These are phyloP conservation scores for Lotus japonicus DNA, from an alignment of 306 rosid species.

Conservation along the genomic window DNA sequence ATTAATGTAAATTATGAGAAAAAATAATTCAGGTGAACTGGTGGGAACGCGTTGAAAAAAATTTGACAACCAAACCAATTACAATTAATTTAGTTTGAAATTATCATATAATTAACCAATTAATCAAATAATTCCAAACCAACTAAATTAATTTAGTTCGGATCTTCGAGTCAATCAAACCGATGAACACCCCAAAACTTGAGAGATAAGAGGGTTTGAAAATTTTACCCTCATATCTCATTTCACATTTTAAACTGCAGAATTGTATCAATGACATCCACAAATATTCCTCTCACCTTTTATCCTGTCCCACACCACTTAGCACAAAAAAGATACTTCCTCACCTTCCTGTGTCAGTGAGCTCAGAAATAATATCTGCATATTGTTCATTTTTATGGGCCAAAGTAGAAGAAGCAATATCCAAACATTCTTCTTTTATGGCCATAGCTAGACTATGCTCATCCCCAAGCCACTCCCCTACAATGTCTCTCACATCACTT, in stretches of 20 bases:
- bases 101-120: no score
- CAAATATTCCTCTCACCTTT: constrained; percentile 14
- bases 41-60: no score
- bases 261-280: constrained; percentile 18
- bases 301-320: constrained; percentile 20
- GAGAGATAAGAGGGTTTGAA: no score
- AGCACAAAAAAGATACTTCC: neutral
- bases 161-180: no score
- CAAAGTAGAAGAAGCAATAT: neutral
- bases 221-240: no score
- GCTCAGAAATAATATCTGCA: constrained; percentile 13
- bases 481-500: constrained; percentile 48
- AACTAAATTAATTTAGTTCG: no score
- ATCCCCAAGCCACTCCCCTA: constrained; percentile 31
- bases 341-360: neutral
- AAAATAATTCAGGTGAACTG: no score
- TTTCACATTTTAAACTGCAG: neutral
- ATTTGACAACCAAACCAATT: no score
- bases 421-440: constrained; percentile 26
- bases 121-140: no score
- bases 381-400: neutral
- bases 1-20: no score
- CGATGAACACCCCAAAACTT: no score
- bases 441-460: constrained; percentile 50
- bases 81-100: no score